A percentile compares a stretch with the other conserved stretches of the same genome.
phyloP scores from a whole-genome alignment of 2,329 filamentous ascomycete species.

The Lasiodiplodia hormozganensis region DNA sequence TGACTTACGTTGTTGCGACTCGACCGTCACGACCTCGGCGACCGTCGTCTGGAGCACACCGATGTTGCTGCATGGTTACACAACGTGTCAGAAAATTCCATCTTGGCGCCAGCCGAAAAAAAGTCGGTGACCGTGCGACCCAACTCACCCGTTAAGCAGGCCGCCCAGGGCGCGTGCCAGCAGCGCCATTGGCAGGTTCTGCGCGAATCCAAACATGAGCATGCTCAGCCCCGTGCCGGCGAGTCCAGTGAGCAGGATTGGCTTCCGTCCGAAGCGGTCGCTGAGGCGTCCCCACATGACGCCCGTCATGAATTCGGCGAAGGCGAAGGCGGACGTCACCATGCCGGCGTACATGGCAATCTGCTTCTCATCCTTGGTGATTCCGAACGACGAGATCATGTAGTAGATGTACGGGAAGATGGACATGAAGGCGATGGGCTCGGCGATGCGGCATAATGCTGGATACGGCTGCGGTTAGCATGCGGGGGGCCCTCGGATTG shows the following conservation, averaged over 20 bases:
- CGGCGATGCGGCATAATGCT: slow-evolving; percentile 95
- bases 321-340: slow-evolving; percentile 94
- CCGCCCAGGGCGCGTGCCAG: slow-evolving; percentile 89
- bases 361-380: slow-evolving; percentile 77
- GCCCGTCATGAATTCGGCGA: slow-evolving; percentile 92
- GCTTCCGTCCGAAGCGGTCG: slow-evolving; percentile 90
- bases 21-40: slow-evolving; percentile 88
- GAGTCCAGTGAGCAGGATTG: slow-evolving; percentile 87
- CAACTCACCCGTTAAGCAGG: slow-evolving; percentile 82
- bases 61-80: slow-evolving; percentile 71
- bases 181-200: slow-evolving; percentile 80
- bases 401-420: slow-evolving; percentile 99
- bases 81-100: slow-evolving; percentile 34
- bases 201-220: slow-evolving; percentile 88
- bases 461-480: slow-evolving; percentile 20
- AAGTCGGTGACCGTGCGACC: slow-evolving; percentile 26
- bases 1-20: slow-evolving; percentile 86
- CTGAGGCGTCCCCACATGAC: slow-evolving; percentile 93
- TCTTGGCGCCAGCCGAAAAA: slow-evolving; percentile 22
- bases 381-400: slow-evolving; percentile 92
- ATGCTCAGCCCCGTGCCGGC: slow-evolving; percentile 92
- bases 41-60: slow-evolving; percentile 95
- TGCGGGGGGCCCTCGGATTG: not conserved
- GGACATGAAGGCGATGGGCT: slow-evolving; percentile 99
- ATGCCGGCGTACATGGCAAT: slow-evolving; percentile 94